Percentiles rank a stretch among this genome's conserved stretches.
phyloP scores from a whole-genome alignment of 306 rosid genomes.

The Rosa lucieae region DNA sequence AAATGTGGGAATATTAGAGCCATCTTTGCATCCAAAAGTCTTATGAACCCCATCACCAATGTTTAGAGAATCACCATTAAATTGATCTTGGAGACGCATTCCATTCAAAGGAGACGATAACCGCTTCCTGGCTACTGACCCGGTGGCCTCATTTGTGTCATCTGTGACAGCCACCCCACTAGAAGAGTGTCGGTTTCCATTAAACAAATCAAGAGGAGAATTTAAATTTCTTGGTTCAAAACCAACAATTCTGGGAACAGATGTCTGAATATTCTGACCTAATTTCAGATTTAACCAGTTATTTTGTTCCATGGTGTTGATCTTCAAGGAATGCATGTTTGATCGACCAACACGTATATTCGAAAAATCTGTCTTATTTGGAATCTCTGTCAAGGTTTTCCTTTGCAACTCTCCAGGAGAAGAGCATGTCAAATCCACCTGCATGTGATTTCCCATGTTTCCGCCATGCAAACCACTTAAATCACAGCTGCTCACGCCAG shows the following conservation, averaged over 20 bases:
- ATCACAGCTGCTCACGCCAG: slow-evolving; percentile 48
- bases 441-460: slow-evolving; percentile 34
- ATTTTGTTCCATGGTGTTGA: slow-evolving; percentile 36
- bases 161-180: slow-evolving; percentile 24
- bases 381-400: slow-evolving; percentile 34
- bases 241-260: slow-evolving; percentile 59
- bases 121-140: slow-evolving; percentile 41
- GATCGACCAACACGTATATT: slow-evolving; percentile 34
- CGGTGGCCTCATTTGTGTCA: slow-evolving; percentile 34
- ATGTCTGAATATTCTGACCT: slow-evolving; percentile 37
- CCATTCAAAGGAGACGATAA: slow-evolving; percentile 61
- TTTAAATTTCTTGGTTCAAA: slow-evolving; percentile 48
- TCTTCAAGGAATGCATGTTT: slow-evolving; percentile 42
- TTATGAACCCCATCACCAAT: slow-evolving; percentile 35
- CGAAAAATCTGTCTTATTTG: slow-evolving; percentile 41
- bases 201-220: slow-evolving; percentile 34
- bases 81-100: slow-evolving; percentile 46
- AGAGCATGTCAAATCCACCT: slow-evolving; percentile 37
- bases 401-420: slow-evolving; percentile 40
- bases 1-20: slow-evolving; percentile 23
- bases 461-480: slow-evolving; percentile 51
- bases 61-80: slow-evolving; percentile 38
- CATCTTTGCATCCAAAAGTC: slow-evolving; percentile 24
- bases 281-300: slow-evolving; percentile 39
- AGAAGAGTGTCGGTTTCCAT: slow-evolving; percentile 40